Evolutionary conservation across 192 early-diverging fungal genomes (phyloP).

Genomic region (Jimgerdemannia flammicorona): DNA sequence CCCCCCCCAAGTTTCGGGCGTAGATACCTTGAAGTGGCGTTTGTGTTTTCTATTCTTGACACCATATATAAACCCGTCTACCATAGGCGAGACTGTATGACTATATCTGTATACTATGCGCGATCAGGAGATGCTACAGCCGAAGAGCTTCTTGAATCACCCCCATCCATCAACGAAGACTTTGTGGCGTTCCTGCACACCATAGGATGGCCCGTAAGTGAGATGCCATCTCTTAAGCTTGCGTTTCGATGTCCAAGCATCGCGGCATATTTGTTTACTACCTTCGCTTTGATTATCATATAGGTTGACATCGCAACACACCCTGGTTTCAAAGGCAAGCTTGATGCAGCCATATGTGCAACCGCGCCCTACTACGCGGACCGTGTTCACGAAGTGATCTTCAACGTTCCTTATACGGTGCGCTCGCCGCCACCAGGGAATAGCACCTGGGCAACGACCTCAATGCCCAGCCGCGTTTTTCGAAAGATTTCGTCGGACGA

Average conservation of each 20-base stretch:
- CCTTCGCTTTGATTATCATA: not conserved
- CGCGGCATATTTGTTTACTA: too few relatives aligned
- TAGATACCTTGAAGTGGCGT: too few relatives aligned
- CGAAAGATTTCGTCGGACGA: slow-evolving; percentile 54
- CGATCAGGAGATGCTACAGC: slow-evolving; percentile 44
- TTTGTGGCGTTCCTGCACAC: slow-evolving; percentile 69
- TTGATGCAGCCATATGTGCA: slow-evolving; percentile 46
- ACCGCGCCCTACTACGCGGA: slow-evolving; percentile 71
- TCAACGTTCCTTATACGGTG: slow-evolving; percentile 67
- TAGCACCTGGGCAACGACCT: not conserved
- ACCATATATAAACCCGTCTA: not conserved
- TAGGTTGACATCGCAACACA: slow-evolving; percentile 56
- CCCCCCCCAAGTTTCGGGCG: too few relatives aligned
- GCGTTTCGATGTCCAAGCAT: too few relatives aligned
- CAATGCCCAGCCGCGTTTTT: slow-evolving; percentile 26
- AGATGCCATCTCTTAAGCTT: not conserved
- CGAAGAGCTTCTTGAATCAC: slow-evolving; percentile 48
- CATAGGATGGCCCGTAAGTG: slow-evolving; percentile 67
- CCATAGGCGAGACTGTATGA: slow-evolving; percentile 65
- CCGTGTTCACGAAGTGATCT: slow-evolving; percentile 61
- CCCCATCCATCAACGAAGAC: slow-evolving; percentile 42
- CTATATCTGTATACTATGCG: slow-evolving; percentile 61
- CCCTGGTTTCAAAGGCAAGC: slow-evolving; percentile 58
- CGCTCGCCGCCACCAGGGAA: slow-evolving; percentile 11
- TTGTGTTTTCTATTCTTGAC: too few relatives aligned